phyloP scores from a whole-genome alignment of 129 eudicot genomes.

The Erigeron canadensis region DNA sequence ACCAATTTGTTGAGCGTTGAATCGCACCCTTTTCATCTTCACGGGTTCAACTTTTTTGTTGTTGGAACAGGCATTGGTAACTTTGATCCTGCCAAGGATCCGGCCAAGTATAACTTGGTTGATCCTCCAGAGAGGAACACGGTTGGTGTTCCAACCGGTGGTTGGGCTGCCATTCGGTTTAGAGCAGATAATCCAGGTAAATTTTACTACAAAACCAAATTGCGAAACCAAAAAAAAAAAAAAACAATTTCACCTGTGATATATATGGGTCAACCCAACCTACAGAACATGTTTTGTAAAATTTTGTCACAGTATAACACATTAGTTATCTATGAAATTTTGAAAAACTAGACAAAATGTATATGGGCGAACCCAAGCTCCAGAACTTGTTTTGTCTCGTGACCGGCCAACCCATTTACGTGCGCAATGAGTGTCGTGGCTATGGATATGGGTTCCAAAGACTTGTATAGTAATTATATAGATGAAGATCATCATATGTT shows the following conservation, averaged over 20 bases:
- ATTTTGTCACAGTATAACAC: no score
- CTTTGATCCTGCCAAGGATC: slow-evolving; percentile 35
- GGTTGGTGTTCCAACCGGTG: slow-evolving; percentile 48
- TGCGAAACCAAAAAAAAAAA: no score
- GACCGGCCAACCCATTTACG: no score
- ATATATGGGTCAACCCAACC: no score
- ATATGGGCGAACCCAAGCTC: no score
- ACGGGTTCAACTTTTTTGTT: slow-evolving; percentile 59
- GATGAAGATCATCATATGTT: not conserved
- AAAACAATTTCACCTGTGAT: no score
- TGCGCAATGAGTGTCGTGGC: no score
- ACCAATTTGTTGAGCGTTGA: slow-evolving; percentile 57
- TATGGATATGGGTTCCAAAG: not conserved
- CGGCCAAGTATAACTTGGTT: slow-evolving; percentile 32
- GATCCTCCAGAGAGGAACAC: slow-evolving; percentile 62
- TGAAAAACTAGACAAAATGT: no score
- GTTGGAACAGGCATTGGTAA: slow-evolving; percentile 64
- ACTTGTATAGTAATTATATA: not conserved
- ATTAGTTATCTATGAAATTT: no score
- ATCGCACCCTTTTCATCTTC: slow-evolving; percentile 43
- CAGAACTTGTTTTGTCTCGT: no score
- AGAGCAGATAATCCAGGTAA: slow-evolving; percentile 23
- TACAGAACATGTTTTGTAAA: no score
- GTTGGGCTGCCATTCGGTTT: slow-evolving; percentile 32
- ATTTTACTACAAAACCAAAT: not conserved